Evolutionary conservation across 371 early-diverging fungal genomes (phyloP).

Genomic region (Mucor piriformis): DNA sequence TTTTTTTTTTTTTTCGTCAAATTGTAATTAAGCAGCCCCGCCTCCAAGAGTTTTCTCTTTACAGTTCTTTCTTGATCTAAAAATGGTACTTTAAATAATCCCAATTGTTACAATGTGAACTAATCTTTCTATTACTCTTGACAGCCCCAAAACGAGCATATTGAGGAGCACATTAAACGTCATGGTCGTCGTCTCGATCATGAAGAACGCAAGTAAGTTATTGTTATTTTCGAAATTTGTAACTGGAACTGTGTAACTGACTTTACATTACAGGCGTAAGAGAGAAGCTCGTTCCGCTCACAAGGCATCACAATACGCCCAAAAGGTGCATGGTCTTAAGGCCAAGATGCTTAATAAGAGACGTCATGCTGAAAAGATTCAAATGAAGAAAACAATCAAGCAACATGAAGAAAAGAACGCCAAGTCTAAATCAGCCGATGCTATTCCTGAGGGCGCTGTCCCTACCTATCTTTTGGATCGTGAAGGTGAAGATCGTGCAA

Average conservation of each 20-base stretch:
- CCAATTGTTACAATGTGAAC: neutral
- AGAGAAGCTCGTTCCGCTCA: slow-evolving; percentile 94
- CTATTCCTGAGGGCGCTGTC: slow-evolving; percentile 94
- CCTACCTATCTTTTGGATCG: slow-evolving; percentile 99
- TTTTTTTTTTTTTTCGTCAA: no score
- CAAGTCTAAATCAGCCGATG: slow-evolving; percentile 87
- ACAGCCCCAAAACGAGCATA: slow-evolving; percentile 99
- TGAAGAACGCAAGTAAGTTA: slow-evolving; percentile 89
- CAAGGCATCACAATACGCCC: slow-evolving; percentile 88
- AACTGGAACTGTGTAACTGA: no score
- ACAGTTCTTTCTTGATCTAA: no score
- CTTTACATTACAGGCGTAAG: slow-evolving; percentile 91
- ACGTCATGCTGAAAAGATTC: slow-evolving; percentile 98
- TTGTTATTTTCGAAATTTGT: neutral
- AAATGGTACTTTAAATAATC: no score
- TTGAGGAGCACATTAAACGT: slow-evolving; percentile 98
- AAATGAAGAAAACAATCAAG: slow-evolving; percentile 99
- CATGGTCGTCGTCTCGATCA: slow-evolving; percentile 98
- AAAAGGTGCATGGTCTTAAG: slow-evolving; percentile 97
- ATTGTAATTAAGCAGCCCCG: no score
- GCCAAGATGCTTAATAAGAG: slow-evolving; percentile 99
- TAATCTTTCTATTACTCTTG: neutral
- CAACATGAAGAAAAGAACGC: slow-evolving; percentile 96
- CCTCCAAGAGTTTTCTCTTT: no score
- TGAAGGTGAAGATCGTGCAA: slow-evolving; percentile 95